Conservation (phyloP, 106 monocot genomes). For the Allium cepa region DNA sequence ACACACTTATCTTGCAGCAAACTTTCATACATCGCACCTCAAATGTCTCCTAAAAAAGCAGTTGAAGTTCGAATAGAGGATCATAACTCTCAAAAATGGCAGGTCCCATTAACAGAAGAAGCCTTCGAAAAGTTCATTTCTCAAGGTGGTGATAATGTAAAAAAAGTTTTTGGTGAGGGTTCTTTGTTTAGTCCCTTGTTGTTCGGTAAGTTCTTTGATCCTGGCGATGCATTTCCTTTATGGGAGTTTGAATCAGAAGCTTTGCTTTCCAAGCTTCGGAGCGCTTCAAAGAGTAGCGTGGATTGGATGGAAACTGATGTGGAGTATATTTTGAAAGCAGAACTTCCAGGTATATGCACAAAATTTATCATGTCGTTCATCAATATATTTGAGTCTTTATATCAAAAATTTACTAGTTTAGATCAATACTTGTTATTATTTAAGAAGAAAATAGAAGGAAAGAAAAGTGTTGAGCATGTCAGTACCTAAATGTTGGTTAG, state of each 20-base stretch:
- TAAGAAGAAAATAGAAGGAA: no score
- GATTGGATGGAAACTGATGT: slow-evolving; percentile 59
- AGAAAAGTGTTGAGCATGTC: no score
- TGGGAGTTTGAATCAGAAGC: slow-evolving; percentile 79
- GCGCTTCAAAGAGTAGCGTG: slow-evolving; percentile 28
- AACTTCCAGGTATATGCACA: slow-evolving; percentile 44
- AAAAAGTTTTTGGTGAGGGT: slow-evolving; percentile 55
- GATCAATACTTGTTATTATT: no score
- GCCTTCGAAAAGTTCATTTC: slow-evolving; percentile 38
- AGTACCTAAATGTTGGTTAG: no score
- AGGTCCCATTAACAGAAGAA: slow-evolving; percentile 52
- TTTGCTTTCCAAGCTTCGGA: slow-evolving; percentile 33
- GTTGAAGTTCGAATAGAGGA: slow-evolving; percentile 34
- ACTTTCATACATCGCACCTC: not conserved
- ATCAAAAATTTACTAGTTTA: no score
- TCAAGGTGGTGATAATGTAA: slow-evolving; percentile 25
- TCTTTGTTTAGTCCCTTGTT: slow-evolving; percentile 78
- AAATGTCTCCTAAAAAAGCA: slow-evolving; percentile 32
- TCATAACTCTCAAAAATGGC: slow-evolving; percentile 48
- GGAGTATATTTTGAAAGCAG: slow-evolving; percentile 50
- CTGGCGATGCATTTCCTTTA: slow-evolving; percentile 91
- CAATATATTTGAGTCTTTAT: no score
- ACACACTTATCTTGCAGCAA: slow-evolving; percentile 2
- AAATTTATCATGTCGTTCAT: no score
- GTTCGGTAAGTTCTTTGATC: slow-evolving; percentile 94